These are phyloP conservation scores for Penicillium freii DNA, from an alignment of 2,329 filamentous ascomycete genomes.

Conservation along the genomic window DNA sequence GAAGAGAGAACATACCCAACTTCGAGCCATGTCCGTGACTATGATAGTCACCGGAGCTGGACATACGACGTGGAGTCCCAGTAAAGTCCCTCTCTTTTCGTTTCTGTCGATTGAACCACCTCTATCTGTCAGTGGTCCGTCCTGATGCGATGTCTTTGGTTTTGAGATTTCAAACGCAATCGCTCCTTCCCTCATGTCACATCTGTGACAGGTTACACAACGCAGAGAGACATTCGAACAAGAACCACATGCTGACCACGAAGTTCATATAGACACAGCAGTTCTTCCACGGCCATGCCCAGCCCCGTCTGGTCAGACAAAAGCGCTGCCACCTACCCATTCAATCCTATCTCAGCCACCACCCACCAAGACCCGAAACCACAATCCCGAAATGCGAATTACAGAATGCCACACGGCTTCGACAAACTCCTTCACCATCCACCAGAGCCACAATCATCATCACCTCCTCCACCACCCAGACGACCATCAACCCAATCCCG, in stretches of 20 bases:
- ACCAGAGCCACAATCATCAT: constrained; percentile 20
- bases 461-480: constrained; percentile 25
- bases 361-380: constrained; percentile 14
- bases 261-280: constrained; percentile 25
- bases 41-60: constrained; percentile 24
- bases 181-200: constrained; percentile 1
- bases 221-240: not conserved
- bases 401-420: constrained; percentile 38
- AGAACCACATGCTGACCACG: constrained; percentile 18
- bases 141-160: constrained; percentile 12
- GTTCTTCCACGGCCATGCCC: constrained; percentile 27
- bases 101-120: constrained; percentile 16
- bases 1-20: constrained; percentile 23
- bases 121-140: constrained; percentile 18
- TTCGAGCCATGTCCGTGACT: constrained; percentile 22
- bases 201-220: constrained; percentile 7
- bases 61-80: constrained; percentile 34
- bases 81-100: constrained; percentile 30
- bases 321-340: constrained; percentile 20
- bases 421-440: constrained; percentile 38
- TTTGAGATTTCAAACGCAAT: not conserved
- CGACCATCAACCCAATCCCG: constrained; percentile 28
- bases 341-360: constrained; percentile 6
- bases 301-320: constrained; percentile 33
- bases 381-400: constrained; percentile 16